phyloP scores from a whole-genome alignment of 768 basidiomycete species.

The Pilatotrama ljubarskyi region DNA sequence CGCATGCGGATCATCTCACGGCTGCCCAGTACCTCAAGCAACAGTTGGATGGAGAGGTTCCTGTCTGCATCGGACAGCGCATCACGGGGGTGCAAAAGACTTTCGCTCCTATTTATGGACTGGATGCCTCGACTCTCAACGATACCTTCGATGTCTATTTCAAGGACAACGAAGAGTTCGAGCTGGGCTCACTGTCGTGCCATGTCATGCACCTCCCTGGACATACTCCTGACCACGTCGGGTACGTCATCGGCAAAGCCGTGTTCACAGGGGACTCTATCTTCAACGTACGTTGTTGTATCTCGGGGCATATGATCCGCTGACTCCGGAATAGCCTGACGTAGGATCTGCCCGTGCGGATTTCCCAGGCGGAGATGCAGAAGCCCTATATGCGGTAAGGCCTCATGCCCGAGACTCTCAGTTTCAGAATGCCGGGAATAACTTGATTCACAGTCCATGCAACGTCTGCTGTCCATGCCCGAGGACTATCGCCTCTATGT shows the following conservation, averaged over 20 bases:
- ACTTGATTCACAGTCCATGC: slow-evolving; percentile 35
- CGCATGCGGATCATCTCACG: slow-evolving; percentile 42
- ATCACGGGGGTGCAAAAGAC: slow-evolving; percentile 37
- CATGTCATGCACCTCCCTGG: slow-evolving; percentile 39
- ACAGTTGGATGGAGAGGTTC: slow-evolving; percentile 29
- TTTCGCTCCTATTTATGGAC: slow-evolving; percentile 37
- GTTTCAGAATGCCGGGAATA: slow-evolving; percentile 1
- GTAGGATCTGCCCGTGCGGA: slow-evolving; percentile 41
- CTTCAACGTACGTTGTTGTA: slow-evolving; percentile 32
- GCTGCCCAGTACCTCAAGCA: slow-evolving; percentile 38
- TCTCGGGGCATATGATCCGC: background rate
- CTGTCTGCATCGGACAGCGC: slow-evolving; percentile 39
- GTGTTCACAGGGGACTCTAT: slow-evolving; percentile 43
- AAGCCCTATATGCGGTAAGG: slow-evolving; percentile 35
- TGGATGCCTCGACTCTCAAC: slow-evolving; percentile 28
- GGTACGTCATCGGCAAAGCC: slow-evolving; percentile 37
- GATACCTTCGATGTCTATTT: slow-evolving; percentile 36
- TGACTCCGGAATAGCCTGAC: slow-evolving; percentile 31
- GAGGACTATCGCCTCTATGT: slow-evolving; percentile 37
- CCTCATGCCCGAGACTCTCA: slow-evolving; percentile 1
- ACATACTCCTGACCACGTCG: slow-evolving; percentile 40
- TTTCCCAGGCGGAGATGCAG: slow-evolving; percentile 40
- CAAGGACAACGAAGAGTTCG: slow-evolving; percentile 37
- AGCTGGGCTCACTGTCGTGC: slow-evolving; percentile 33
- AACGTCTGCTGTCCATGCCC: slow-evolving; percentile 37